A percentile compares a stretch with the other conserved stretches of the same genome.
phyloP scores from a whole-genome alignment of 2,329 filamentous ascomycete species.

The Macrophomina phaseolina region DNA sequence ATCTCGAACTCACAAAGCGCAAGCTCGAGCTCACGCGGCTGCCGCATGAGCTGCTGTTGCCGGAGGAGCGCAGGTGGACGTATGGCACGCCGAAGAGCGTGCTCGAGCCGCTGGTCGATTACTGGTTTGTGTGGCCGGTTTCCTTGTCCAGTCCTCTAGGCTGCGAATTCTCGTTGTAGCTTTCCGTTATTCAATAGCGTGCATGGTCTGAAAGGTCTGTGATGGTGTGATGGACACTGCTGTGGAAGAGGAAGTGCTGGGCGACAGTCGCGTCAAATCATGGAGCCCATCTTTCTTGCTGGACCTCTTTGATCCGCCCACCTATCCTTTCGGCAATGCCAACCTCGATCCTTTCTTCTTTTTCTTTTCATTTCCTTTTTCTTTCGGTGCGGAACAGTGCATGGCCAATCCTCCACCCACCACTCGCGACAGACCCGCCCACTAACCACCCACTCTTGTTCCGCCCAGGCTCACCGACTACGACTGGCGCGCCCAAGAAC shows the following conservation, averaged over 20 bases:
- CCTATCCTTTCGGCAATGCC: too few relatives aligned
- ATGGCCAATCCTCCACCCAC: not conserved
- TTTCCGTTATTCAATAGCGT: too few relatives aligned
- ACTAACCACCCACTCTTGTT: not conserved
- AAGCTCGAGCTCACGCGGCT: constrained; percentile 71
- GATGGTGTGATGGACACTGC: too few relatives aligned
- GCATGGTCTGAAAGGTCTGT: too few relatives aligned
- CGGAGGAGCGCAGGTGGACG: constrained; percentile 60
- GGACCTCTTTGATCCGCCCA: too few relatives aligned
- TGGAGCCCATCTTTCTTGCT: too few relatives aligned
- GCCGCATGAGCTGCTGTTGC: constrained; percentile 62
- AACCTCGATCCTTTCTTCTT: too few relatives aligned
- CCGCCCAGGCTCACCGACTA: constrained; percentile 69
- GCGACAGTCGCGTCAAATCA: too few relatives aligned
- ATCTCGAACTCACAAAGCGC: constrained; percentile 69
- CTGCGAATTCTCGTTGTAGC: not conserved
- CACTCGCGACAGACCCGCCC: not conserved
- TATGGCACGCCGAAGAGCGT: constrained; percentile 62
- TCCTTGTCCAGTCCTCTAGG: not conserved
- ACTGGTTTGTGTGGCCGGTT: constrained; percentile 49
- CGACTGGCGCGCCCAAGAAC: constrained; percentile 67
- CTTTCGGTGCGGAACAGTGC: not conserved
- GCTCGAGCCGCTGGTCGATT: constrained; percentile 70
- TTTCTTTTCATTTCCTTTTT: not conserved
- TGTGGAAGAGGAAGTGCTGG: too few relatives aligned